Base-by-base conservation (phyloP, 2,329 filamentous ascomycete species). In the Pyrenophora teres region DNA sequence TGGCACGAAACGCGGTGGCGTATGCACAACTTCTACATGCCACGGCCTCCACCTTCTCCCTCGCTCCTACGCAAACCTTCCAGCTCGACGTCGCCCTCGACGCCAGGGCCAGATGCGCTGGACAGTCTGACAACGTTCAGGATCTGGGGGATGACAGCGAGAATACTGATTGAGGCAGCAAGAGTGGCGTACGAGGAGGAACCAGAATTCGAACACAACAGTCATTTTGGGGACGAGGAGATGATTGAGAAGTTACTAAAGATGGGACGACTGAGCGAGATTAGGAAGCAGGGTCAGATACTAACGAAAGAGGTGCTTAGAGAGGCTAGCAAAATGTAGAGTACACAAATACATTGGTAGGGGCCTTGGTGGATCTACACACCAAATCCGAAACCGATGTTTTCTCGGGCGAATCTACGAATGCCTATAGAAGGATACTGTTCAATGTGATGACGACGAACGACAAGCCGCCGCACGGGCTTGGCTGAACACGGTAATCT, bases 111-210 rank as follows among this genome's bases (percentile, higher is more conserved):
- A 63, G 56, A 43, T 37, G 49, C 64, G 3, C 46, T 72, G n/a
- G 61, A 70, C 3, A 78, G 78, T 2, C 67, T 81, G 38, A 76
- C 76, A 36, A 80, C 88, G 32, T 96, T 94, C 75, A 86, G 89
- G 62, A 92, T 97, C 4, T 97, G 92, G 83, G 93, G 93, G 13
- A 93, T 97, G 90, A 97, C 93, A 46, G 93, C 91, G 2, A 80
- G 91, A 45, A 93, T 97, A 47, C 73, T 97, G 47, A 90, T 97
- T 4, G 93, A 97, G 75, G 88, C 89, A 4, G 92, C 93, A 30
- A 81, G 90, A 56, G 81, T 96, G 15, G 93, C 92, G 16, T 97
- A 94, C 71, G 87, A 77, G 2, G 83, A 88, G 75, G 85, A 90
- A 69, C 93, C 93, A 3, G 88, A 91, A 69, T 96, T 96, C 72